phyloP scores from a whole-genome alignment of 306 rosid species.

The Pterocarpus macrocarpus region DNA sequence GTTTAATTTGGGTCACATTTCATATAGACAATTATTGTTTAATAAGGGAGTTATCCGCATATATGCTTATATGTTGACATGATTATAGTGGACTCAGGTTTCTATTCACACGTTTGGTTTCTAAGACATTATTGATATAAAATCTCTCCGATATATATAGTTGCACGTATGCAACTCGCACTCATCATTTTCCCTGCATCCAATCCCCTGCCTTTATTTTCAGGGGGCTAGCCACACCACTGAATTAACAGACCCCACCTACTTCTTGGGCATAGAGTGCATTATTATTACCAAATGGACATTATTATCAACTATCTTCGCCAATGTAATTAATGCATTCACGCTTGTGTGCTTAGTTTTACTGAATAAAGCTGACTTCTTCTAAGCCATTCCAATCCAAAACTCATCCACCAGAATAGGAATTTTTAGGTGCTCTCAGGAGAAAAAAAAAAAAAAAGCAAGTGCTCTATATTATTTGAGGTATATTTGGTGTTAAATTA shows the following conservation, averaged over 20 bases:
- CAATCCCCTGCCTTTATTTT: not conserved
- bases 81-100: not conserved
- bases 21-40: too few species aligned
- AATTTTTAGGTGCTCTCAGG: too few species aligned
- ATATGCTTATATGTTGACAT: not conserved
- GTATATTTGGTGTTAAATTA: too few species aligned
- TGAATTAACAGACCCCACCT: conserved; percentile 15
- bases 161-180: not conserved
- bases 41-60: too few species aligned
- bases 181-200: not conserved
- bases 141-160: conserved; percentile 8
- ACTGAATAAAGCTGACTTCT: too few species aligned
- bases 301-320: not conserved
- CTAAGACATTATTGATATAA: not conserved
- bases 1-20: too few species aligned
- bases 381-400: too few species aligned
- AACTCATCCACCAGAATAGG: too few species aligned
- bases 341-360: not conserved
- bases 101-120: not conserved
- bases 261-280: not conserved
- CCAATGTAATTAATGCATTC: conserved; percentile 14
- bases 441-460: too few species aligned
- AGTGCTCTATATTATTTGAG: too few species aligned
- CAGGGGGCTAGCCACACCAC: not conserved
- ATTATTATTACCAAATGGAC: conserved; percentile 35